A percentile compares a stretch with the other conserved stretches of the same genome.
phyloP scores from a whole-genome alignment of 1,139 yeast species.

The Pichia inconspicua region DNA sequence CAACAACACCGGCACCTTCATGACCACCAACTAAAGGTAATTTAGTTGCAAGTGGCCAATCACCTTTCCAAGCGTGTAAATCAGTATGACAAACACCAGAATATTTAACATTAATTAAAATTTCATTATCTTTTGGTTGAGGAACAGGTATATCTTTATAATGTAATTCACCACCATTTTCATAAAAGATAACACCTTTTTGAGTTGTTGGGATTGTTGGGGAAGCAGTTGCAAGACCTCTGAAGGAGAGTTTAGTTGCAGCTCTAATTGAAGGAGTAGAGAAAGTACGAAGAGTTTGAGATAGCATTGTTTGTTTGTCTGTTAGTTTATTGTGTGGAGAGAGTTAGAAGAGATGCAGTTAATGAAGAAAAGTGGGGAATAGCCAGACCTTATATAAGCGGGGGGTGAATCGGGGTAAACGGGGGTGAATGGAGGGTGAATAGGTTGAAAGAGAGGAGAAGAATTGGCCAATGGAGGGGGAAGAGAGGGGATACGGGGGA shows the following conservation, averaged over 20 bases:
- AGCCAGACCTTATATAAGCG: too few species aligned
- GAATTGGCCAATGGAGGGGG: background rate
- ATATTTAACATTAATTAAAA: slow-evolving; percentile 60
- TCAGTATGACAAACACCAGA: slow-evolving; percentile 80
- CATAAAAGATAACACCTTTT: slow-evolving; percentile 41
- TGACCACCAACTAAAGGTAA: slow-evolving; percentile 75
- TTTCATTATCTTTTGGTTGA: slow-evolving; percentile 57
- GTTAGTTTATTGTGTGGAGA: too few species aligned
- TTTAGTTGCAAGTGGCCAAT: slow-evolving; percentile 63
- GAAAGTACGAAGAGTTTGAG: background rate
- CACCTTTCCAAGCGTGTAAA: slow-evolving; percentile 76
- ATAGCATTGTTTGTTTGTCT: background rate
- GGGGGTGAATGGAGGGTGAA: background rate
- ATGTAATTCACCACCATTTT: slow-evolving; percentile 39
- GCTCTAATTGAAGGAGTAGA: background rate
- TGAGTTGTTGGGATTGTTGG: slow-evolving; percentile 35
- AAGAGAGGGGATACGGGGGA: background rate
- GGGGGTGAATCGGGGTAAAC: too few species aligned
- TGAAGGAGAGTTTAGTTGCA: background rate
- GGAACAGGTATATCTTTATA: slow-evolving; percentile 66
- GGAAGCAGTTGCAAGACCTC: background rate
- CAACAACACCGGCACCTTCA: slow-evolving; percentile 79
- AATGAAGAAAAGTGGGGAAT: too few species aligned
- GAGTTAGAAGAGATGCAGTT: too few species aligned
- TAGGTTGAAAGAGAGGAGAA: background rate